phyloP scores from a whole-genome alignment of 306 rosid genomes.

The Abrus pulchellus region DNA sequence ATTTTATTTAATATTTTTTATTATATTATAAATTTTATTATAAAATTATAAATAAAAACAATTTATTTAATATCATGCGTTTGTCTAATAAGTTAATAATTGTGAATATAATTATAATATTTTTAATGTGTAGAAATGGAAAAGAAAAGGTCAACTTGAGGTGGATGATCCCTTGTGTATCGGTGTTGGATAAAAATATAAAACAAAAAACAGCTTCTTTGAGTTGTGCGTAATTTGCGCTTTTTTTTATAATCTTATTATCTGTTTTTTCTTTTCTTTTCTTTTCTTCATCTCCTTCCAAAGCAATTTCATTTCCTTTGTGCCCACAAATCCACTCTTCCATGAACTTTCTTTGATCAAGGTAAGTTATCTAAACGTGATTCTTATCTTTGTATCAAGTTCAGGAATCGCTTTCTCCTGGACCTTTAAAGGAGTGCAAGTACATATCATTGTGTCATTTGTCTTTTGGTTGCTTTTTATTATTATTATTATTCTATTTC shows the following conservation, averaged over 20 bases:
- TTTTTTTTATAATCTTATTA: slow-evolving; percentile 12
- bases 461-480: background rate
- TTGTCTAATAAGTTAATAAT: no score
- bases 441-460: slow-evolving; percentile 39
- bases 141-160: slow-evolving; percentile 41
- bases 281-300: slow-evolving; percentile 25
- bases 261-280: background rate
- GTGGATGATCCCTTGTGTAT: slow-evolving; percentile 17
- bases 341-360: slow-evolving; percentile 51
- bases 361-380: slow-evolving; percentile 58
- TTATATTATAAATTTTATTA: no score
- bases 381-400: slow-evolving; percentile 33
- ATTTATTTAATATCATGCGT: no score
- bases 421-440: background rate
- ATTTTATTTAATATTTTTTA: no score
- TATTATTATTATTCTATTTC: background rate
- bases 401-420: background rate
- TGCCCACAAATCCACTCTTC: slow-evolving; percentile 46
- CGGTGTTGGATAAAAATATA: slow-evolving; percentile 35
- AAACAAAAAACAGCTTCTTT: slow-evolving; percentile 43
- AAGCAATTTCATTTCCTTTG: slow-evolving; percentile 33
- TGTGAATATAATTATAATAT: no score
- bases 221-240: slow-evolving; percentile 47
- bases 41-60: no score
- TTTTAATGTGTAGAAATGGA: background rate